Evolutionary conservation across 192 early-diverging fungal species (phyloP), one percentile per base, ranked within the genome.

Genomic region (Gamsiella multidivaricata): DNA sequence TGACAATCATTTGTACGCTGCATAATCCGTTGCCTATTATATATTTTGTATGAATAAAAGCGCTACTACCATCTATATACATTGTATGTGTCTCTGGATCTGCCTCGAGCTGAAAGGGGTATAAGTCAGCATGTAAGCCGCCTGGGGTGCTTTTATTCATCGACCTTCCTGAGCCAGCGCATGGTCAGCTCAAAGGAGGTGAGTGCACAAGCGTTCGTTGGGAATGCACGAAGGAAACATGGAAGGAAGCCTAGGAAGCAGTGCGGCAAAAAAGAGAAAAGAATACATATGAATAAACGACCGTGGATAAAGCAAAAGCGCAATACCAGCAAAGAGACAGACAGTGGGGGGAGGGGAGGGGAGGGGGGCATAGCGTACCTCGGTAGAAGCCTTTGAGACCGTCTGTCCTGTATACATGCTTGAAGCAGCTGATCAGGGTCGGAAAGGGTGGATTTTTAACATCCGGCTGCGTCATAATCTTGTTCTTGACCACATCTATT

Each of bases 191-290:
- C 95, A 86, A 93, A 96, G 3, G 93, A 90, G 45, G 96, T 89
- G 42, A 98, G 92, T n/a, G 95, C 95, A 25, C 92, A 92, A 36
- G 94, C 96, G 65, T 98, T 98, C 0, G 96, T 97, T 3, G 97
- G 97, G 80, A 98, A 98, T 3, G 93, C 89, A 31, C 97, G 87
- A 32, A 98, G 85, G 52, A 98, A 92, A 14, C 92, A 94, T 14
- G 95, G 95, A 14, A 92, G 54, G 73, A 97, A 97, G 25, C 97
- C 87, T 85, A 61, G 12, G 12, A 18, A 34, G 49, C 5, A 18
- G n/a, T 23, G 7, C 29, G 34, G 7, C n/a, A 47, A 51, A 50
- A 14, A 55, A 32, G 22, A 49, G 25, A 34, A 61, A 58, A 45
- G 25, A 69, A 34, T 25, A 53, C n/a, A n/a, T n/a, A n/a, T n/a